These are phyloP conservation scores for Echinosphaeria canescens DNA, from an alignment of 2,329 filamentous ascomycete species.

Conservation along the genomic window DNA sequence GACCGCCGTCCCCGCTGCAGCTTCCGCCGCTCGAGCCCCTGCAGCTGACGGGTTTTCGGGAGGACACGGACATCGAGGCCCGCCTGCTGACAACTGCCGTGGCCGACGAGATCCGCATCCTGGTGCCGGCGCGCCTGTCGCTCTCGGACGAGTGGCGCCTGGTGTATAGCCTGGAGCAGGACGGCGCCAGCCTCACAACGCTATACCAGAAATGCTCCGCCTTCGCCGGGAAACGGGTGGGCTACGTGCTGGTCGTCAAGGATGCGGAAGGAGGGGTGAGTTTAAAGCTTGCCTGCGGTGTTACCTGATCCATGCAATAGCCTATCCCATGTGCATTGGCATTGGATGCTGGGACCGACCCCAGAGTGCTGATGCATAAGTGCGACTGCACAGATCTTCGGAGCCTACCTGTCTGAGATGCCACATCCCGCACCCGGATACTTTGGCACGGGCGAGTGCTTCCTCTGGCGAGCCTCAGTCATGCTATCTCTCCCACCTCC, in stretches of 20 bases:
- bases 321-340: too few relatives aligned
- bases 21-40: conserved; percentile 77
- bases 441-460: conserved; percentile 93
- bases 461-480: conserved; percentile 61
- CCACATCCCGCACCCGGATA: conserved; percentile 68
- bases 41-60: conserved; percentile 41
- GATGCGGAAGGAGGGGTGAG: conserved; percentile 56
- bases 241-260: conserved; percentile 73
- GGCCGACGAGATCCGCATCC: conserved; percentile 81
- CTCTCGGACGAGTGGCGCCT: conserved; percentile 74
- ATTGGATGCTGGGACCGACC: too few relatives aligned
- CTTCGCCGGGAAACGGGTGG: conserved; percentile 48
- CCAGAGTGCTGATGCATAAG: neutral
- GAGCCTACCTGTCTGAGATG: conserved; percentile 80
- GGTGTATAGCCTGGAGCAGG: conserved; percentile 75
- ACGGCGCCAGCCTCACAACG: conserved; percentile 73
- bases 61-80: conserved; percentile 33
- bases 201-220: conserved; percentile 61
- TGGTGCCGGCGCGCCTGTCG: conserved; percentile 71
- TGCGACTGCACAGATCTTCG: conserved; percentile 40
- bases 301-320: too few relatives aligned
- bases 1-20: conserved; percentile 59
- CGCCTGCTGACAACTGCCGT: conserved; percentile 50
- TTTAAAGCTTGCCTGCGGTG: too few relatives aligned
- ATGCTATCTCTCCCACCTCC: conserved; percentile 48